Conservation (phyloP, 1,139 yeast genomes). For the Geotrichum siamense region DNA sequence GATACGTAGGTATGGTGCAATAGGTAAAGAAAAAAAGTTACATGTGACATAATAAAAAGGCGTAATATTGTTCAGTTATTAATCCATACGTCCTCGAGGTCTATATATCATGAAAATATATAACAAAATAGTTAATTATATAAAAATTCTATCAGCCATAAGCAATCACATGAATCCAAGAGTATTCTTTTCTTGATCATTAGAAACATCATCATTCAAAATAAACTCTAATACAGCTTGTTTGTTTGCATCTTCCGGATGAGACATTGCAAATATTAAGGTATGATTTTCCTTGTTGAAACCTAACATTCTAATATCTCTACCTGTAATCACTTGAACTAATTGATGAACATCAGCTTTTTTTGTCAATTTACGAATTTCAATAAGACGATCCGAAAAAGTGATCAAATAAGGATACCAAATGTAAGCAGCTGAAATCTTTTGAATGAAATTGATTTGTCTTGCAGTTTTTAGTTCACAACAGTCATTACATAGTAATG, state of each 20-base stretch:
- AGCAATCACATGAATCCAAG: conserved; percentile 4
- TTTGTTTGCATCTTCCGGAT: conserved; percentile 9
- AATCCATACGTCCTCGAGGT: too few species aligned
- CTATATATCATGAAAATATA: too few species aligned
- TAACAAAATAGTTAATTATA: too few species aligned
- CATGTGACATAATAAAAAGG: too few species aligned
- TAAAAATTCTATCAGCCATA: too few species aligned
- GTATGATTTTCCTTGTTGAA: not conserved
- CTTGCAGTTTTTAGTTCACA: conserved; percentile 14
- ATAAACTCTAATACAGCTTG: conserved; percentile 12
- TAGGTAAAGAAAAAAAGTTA: too few species aligned
- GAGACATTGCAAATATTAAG: conserved; percentile 13
- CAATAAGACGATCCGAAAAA: conserved; percentile 15
- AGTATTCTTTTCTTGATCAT: conserved; percentile 4
- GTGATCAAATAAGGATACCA: conserved; percentile 15
- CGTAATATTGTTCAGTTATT: too few species aligned
- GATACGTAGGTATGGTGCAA: too few species aligned
- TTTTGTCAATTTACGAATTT: conserved; percentile 16
- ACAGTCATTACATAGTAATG: conserved; percentile 13
- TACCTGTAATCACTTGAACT: conserved; percentile 18
- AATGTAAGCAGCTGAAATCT: conserved; percentile 14
- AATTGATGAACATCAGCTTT: conserved; percentile 12
- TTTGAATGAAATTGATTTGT: conserved; percentile 13
- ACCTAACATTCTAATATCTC: conserved; percentile 16
- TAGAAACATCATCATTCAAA: conserved; percentile 4